Percentiles rank a stretch among this genome's conserved stretches.
Conservation (phyloP, 2,329 filamentous ascomycete species). For the Colletotrichum phormii region DNA sequence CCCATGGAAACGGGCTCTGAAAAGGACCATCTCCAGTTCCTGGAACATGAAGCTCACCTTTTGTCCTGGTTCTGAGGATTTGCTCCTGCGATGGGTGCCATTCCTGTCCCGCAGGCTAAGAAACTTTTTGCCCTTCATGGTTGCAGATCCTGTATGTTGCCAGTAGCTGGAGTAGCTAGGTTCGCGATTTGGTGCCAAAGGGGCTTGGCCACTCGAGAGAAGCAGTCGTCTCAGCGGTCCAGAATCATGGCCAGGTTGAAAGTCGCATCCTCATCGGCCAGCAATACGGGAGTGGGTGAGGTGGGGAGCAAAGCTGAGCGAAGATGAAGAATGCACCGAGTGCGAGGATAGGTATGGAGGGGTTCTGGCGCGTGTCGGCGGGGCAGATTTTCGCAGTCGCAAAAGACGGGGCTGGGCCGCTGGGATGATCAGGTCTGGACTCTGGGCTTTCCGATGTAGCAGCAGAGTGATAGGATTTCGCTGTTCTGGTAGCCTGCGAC, state of each 20-base stretch:
- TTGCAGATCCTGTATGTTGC: constrained; percentile 39
- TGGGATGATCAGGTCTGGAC: constrained; percentile 23
- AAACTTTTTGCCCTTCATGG: constrained; percentile 73
- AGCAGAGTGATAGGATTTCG: constrained; percentile 6
- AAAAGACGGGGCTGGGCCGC: constrained; percentile 33
- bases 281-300: constrained; percentile 30
- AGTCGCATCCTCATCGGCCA: constrained; percentile 34
- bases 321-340: constrained; percentile 26
- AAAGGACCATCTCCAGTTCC: constrained; percentile 22
- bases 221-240: constrained; percentile 31
- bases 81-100: constrained; percentile 63
- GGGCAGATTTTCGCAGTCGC: constrained; percentile 36
- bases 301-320: constrained; percentile 27
- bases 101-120: constrained; percentile 78
- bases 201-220: constrained; percentile 15
- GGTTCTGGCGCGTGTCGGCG: constrained; percentile 34
- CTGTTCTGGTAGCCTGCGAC: background rate
- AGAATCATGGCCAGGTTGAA: constrained; percentile 26
- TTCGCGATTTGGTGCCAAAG: constrained; percentile 4
- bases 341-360: constrained; percentile 27
- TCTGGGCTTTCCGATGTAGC: constrained; percentile 11
- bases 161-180: background rate
- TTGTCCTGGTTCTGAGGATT: constrained; percentile 64
- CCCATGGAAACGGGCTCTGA: background rate
- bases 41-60: constrained; percentile 56